Conservation (phyloP, 768 basidiomycete genomes). For the Mycena venus region DNA sequence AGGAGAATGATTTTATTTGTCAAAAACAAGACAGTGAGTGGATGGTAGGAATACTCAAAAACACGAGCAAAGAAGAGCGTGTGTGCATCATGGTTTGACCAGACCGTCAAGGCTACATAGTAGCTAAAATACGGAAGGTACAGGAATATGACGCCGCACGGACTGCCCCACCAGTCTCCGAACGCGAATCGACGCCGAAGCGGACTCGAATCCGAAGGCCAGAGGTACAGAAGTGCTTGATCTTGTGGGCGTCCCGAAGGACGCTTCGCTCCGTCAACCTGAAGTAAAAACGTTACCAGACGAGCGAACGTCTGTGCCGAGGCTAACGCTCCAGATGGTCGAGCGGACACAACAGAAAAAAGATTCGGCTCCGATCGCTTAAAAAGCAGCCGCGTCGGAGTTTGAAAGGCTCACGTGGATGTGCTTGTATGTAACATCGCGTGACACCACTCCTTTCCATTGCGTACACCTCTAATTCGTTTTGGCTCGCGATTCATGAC, state of each 20-base stretch:
- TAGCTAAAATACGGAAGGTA: constrained; percentile 81
- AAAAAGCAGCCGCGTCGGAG: constrained; percentile 43
- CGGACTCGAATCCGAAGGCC: constrained; percentile 59
- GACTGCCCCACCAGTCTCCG: constrained; percentile 42
- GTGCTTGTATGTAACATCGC: neutral
- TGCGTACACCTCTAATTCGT: too few species aligned
- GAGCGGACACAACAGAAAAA: constrained; percentile 71
- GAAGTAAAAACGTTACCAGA: constrained; percentile 76
- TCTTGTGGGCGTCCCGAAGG: constrained; percentile 66
- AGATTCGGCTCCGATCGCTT: constrained; percentile 40
- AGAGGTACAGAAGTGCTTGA: constrained; percentile 47
- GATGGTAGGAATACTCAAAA: too few species aligned
- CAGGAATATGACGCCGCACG: constrained; percentile 85
- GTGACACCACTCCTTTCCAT: too few species aligned
- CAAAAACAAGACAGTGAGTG: too few species aligned
- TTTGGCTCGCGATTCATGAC: too few species aligned
- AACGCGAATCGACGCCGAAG: constrained; percentile 69
- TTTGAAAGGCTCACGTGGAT: constrained; percentile 35
- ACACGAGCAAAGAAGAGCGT: too few species aligned
- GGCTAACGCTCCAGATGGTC: constrained; percentile 77
- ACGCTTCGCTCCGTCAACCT: constrained; percentile 86
- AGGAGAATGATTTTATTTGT: too few species aligned
- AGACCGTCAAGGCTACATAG: constrained; percentile 87
- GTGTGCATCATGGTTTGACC: constrained; percentile 87
- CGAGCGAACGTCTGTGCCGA: constrained; percentile 62